Conservation (phyloP, 176 grass and related monocot genomes). For the Luzula sylvatica region DNA sequence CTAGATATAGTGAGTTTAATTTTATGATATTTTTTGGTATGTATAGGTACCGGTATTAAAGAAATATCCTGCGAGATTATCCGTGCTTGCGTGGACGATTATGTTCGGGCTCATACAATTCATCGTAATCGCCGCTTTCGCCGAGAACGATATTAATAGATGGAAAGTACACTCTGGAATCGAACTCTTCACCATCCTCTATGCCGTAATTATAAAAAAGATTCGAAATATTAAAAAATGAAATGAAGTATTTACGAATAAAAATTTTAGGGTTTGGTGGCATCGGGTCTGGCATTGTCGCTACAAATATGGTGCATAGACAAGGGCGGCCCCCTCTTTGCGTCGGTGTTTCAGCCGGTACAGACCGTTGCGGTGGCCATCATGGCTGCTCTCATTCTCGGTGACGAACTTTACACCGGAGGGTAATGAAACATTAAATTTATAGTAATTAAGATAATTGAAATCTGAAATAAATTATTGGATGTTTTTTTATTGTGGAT, state of each 20-base stretch:
- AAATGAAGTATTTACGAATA: too few relatives aligned
- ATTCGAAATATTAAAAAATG: too few relatives aligned
- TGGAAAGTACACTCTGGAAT: slow-evolving; percentile 72
- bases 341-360: slow-evolving; percentile 83
- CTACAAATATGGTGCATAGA: slow-evolving; percentile 98
- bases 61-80: slow-evolving; percentile 79
- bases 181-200: slow-evolving; percentile 81
- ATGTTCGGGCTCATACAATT: slow-evolving; percentile 78
- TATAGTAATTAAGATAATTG: background rate
- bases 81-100: slow-evolving; percentile 58
- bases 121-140: slow-evolving; percentile 61
- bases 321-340: slow-evolving; percentile 78
- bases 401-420: slow-evolving; percentile 75
- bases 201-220: slow-evolving; percentile 39
- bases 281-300: slow-evolving; percentile 60
- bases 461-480: background rate
- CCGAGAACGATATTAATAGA: slow-evolving; percentile 52
- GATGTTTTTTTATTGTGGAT: background rate
- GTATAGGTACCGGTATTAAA: slow-evolving; percentile 68
- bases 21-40: background rate
- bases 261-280: slow-evolving; percentile 63
- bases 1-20: too few relatives aligned
- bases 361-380: slow-evolving; percentile 85
- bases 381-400: slow-evolving; percentile 75
- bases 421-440: slow-evolving; percentile 36